These are phyloP conservation scores for Sphaerobolus stellatus DNA, from an alignment of 1,284 basidiomycete species.

Conservation along the genomic window DNA sequence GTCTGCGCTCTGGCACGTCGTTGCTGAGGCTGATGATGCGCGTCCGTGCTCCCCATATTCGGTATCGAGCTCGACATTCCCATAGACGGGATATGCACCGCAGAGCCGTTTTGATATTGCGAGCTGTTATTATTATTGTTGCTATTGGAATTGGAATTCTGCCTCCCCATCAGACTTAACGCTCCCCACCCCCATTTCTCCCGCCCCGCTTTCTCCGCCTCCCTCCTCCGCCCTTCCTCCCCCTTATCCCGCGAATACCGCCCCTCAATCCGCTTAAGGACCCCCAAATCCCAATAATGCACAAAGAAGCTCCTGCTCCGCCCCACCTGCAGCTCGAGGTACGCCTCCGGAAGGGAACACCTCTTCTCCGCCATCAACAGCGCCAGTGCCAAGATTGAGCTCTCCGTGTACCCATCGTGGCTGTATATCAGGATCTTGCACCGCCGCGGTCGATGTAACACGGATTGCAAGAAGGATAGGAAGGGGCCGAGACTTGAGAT, in stretches of 20 bases:
- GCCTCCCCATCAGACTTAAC: conserved; percentile 26
- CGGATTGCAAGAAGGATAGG: conserved; percentile 21
- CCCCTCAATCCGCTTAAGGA: conserved; percentile 76
- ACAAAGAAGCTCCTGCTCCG: conserved; percentile 87
- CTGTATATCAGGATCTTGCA: conserved; percentile 72
- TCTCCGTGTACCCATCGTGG: conserved; percentile 89
- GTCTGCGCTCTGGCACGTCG: conserved; percentile 68
- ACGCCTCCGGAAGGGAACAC: conserved; percentile 81
- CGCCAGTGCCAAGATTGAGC: conserved; percentile 82
- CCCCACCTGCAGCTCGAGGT: conserved; percentile 75
- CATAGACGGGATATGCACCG: conserved; percentile 12
- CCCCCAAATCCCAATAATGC: conserved; percentile 76
- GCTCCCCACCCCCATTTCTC: conserved; percentile 22
- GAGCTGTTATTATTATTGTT: not conserved
- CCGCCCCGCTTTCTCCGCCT: conserved; percentile 26
- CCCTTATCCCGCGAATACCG: conserved; percentile 49
- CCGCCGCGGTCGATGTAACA: conserved; percentile 17
- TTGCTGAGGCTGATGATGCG: conserved; percentile 16
- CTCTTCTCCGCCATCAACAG: conserved; percentile 83
- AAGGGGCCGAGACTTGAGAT: conserved; percentile 15
- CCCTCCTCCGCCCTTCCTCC: conserved; percentile 30
- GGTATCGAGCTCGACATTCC: conserved; percentile 15
- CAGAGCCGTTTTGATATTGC: too few species aligned
- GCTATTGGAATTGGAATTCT: conserved; percentile 16
- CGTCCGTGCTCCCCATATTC: conserved; percentile 18